Evolutionary conservation across 179 eudicot species (phyloP).

Genomic region (Silene coronaria): DNA sequence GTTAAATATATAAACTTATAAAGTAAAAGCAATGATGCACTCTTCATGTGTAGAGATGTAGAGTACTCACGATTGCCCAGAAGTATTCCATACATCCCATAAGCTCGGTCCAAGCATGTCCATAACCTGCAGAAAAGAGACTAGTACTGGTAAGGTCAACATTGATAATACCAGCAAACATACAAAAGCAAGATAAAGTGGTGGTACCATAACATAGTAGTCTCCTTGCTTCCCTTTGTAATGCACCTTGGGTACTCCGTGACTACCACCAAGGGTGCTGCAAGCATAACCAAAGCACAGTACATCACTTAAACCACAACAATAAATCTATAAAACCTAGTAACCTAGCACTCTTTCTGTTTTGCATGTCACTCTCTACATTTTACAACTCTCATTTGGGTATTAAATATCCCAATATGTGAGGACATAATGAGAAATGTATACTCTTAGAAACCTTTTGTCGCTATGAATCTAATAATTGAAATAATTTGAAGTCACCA

Average conservation of each 20-base stretch:
- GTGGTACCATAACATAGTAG: conserved; percentile 72
- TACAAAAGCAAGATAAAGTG: neutral
- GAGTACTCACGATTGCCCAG: conserved; percentile 72
- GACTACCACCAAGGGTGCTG: conserved; percentile 84
- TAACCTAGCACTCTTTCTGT: neutral
- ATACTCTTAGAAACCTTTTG: neutral
- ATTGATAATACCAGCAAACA: neutral
- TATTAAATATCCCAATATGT: neutral
- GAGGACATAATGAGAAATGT: neutral
- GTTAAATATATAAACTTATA: neutral
- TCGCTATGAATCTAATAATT: neutral
- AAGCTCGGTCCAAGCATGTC: conserved; percentile 94
- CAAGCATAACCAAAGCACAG: neutral
- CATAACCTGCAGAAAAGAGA: conserved; percentile 57
- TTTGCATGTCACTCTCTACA: neutral
- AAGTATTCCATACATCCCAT: conserved; percentile 96
- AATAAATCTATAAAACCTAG: neutral
- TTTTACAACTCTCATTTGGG: neutral
- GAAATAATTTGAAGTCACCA: neutral
- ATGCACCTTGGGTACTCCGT: conserved; percentile 83
- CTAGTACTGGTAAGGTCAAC: conserved; percentile 15
- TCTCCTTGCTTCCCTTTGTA: conserved; percentile 90
- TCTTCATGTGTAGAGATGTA: conserved; percentile 11
- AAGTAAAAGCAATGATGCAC: neutral
- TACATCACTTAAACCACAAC: neutral